Percentiles rank a stretch among this genome's conserved stretches.
Conservation (phyloP, 2,329 filamentous ascomycete genomes). For the Botrytis fragariae region DNA sequence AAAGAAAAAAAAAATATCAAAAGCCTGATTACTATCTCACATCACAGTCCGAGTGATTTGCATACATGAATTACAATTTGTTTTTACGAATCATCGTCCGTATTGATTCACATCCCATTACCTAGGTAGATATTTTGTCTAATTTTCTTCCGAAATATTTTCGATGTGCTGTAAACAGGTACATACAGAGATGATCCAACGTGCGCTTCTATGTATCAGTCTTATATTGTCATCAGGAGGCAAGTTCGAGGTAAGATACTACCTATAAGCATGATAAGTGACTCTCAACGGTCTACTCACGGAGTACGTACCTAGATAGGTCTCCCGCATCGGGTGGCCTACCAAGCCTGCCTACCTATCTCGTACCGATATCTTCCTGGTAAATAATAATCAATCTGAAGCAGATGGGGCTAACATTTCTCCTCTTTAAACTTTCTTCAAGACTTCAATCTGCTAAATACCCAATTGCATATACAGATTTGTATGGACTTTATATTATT, state of each 20-base stretch:
- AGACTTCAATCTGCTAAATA: not conserved
- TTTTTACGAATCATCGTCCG: not conserved
- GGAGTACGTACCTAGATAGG: not conserved
- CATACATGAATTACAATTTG: not conserved
- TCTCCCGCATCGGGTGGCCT: not conserved
- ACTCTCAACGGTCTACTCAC: not conserved
- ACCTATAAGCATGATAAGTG: not conserved
- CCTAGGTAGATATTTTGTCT: not conserved
- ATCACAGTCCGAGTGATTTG: not conserved
- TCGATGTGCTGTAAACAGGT: not conserved
- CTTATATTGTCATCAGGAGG: not conserved
- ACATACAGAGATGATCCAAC: not conserved
- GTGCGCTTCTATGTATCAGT: not conserved
- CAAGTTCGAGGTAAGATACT: not conserved
- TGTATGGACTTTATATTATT: not conserved
- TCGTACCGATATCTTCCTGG: not conserved
- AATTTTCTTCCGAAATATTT: not conserved
- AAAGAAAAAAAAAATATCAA: not conserved
- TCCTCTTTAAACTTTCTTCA: not conserved
- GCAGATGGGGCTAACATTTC: not conserved
- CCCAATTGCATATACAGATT: not conserved
- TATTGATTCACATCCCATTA: not conserved
- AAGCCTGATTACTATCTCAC: not conserved
- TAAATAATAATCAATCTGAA: slow-evolving; percentile 2
- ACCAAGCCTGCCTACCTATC: not conserved